A percentile compares a stretch with the other conserved stretches of the same genome.
Conservation (phyloP, 2,329 filamentous ascomycete genomes). For the Aureobasidium subglaciale region DNA sequence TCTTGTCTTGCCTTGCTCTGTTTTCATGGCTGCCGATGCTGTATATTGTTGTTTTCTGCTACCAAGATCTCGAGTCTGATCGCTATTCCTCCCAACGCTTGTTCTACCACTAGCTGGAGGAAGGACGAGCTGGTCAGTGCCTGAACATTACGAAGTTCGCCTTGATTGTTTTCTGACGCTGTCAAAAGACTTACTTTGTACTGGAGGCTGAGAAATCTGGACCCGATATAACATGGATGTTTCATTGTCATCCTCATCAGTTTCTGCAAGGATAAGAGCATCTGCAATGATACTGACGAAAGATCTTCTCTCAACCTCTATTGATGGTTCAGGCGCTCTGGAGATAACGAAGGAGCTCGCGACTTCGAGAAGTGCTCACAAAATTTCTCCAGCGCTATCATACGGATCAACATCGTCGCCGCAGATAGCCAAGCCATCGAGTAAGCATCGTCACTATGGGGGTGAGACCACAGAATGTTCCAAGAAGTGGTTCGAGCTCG, state of each 20-base stretch:
- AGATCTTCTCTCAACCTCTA: background rate
- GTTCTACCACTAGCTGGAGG: background rate
- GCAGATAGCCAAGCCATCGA: background rate
- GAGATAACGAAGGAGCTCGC: conserved; percentile 8
- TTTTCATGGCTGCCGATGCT: too few relatives aligned
- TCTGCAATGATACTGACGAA: conserved; percentile 1
- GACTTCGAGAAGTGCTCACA: background rate
- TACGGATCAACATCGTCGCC: background rate
- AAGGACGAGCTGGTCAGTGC: background rate
- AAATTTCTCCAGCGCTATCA: background rate
- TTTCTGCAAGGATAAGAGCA: background rate
- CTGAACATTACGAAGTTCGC: background rate
- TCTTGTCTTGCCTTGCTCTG: background rate
- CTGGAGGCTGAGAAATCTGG: background rate
- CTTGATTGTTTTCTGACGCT: background rate
- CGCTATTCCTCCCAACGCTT: background rate
- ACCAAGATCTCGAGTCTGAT: background rate
- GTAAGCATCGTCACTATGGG: background rate
- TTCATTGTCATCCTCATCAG: background rate
- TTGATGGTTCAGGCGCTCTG: background rate
- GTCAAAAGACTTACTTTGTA: background rate
- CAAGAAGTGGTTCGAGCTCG: background rate
- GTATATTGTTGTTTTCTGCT: background rate
- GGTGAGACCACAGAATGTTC: background rate
- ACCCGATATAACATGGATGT: too few relatives aligned